phyloP scores from a whole-genome alignment of 1,284 basidiomycete genomes.

The Singerocomus inundabilis region DNA sequence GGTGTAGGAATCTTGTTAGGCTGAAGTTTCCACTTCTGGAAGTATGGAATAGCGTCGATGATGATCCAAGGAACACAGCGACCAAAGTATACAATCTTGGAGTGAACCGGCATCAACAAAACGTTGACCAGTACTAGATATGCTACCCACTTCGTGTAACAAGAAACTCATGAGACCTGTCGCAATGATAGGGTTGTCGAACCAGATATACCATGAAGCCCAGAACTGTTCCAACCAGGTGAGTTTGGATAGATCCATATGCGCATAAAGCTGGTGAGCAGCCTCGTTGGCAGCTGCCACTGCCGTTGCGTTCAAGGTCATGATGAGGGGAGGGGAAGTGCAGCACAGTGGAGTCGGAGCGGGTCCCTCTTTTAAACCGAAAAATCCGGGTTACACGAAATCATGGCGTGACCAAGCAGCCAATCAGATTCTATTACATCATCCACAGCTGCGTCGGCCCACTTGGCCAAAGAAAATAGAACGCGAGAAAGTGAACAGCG shows the following conservation, averaged over 20 bases:
- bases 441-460: not conserved
- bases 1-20: conserved; percentile 79
- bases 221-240: conserved; percentile 78
- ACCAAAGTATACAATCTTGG: conserved; percentile 93
- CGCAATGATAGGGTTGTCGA: conserved; percentile 90
- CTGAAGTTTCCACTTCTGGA: conserved; percentile 94
- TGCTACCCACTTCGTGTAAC: conserved; percentile 79
- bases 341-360: not conserved
- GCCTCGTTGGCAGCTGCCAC: conserved; percentile 23
- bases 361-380: conserved; percentile 9
- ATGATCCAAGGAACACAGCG: conserved; percentile 95
- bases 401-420: conserved; percentile 23
- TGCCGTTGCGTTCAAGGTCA: conserved; percentile 39
- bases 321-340: conserved; percentile 8
- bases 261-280: conserved; percentile 49
- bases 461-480: not conserved
- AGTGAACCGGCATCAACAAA: not conserved
- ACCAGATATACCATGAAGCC: conserved; percentile 82
- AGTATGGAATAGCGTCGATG: conserved; percentile 92
- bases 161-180: conserved; percentile 94
- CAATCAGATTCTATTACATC: conserved; percentile 21
- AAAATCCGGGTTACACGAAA: conserved; percentile 9
- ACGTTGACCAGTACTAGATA: not conserved
- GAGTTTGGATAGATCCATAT: conserved; percentile 64
- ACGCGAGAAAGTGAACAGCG: not conserved